These are phyloP conservation scores for Fistulinella prunicolor DNA, from an alignment of 768 basidiomycete species.

Conservation along the genomic window DNA sequence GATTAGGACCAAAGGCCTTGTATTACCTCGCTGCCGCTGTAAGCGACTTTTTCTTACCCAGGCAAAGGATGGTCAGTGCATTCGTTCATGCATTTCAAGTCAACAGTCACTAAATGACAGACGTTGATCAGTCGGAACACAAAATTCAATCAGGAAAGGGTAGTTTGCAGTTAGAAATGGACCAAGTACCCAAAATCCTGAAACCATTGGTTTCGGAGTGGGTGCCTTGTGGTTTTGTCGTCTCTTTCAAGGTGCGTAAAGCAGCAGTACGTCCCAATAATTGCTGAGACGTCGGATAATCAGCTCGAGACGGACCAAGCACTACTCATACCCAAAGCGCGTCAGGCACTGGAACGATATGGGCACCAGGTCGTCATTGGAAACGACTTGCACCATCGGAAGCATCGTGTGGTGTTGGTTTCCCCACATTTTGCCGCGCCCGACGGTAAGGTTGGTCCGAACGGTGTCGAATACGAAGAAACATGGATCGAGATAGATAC, in stretches of 20 bases:
- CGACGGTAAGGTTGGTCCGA: conserved; percentile 7
- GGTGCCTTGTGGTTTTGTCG: conserved; percentile 86
- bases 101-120: conserved; percentile 2
- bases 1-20: conserved; percentile 69
- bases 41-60: conserved; percentile 95
- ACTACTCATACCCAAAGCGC: conserved; percentile 88
- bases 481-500: conserved; percentile 64
- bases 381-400: conserved; percentile 89
- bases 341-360: conserved; percentile 84
- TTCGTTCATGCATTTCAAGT: background rate
- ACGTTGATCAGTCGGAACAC: conserved; percentile 73
- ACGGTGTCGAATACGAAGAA: conserved; percentile 44
- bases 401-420: conserved; percentile 91
- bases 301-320: conserved; percentile 90
- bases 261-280: background rate
- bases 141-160: conserved; percentile 98
- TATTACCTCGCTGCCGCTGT: conserved; percentile 98
- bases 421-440: conserved; percentile 41
- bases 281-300: conserved; percentile 3
- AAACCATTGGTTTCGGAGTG: conserved; percentile 93
- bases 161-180: conserved; percentile 93
- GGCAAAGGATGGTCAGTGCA: conserved; percentile 76
- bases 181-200: conserved; percentile 96
- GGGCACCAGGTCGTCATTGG: conserved; percentile 98
- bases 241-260: conserved; percentile 89